phyloP scores from a whole-genome alignment of 306 rosid species.

The Vigna angularis region DNA sequence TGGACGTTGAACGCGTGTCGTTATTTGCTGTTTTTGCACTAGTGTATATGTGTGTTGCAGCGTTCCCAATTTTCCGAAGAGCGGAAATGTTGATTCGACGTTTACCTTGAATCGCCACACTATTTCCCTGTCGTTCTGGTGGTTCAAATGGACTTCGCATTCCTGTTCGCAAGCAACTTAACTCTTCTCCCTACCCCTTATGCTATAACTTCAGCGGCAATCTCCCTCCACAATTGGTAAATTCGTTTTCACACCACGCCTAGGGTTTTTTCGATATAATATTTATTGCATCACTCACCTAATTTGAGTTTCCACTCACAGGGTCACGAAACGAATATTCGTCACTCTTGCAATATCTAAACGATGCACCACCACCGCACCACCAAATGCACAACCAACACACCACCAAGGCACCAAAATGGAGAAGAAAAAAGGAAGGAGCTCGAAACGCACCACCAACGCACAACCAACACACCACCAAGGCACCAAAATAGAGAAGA shows the following conservation, averaged over 20 bases:
- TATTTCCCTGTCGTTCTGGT: constrained; percentile 44
- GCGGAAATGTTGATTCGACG: constrained; percentile 65
- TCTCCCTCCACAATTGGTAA: constrained; percentile 59
- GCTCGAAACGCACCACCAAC: no score
- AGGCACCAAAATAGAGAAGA: no score
- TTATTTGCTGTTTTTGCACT: no score
- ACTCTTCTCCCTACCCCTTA: constrained; percentile 36
- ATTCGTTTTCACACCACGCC: not conserved
- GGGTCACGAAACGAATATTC: constrained; percentile 8
- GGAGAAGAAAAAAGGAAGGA: no score
- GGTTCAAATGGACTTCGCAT: constrained; percentile 10
- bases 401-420: no score
- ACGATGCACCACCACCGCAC: not conserved
- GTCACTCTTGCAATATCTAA: constrained; percentile 38
- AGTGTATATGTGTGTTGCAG: no score
- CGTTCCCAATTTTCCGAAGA: not conserved
- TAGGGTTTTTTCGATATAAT: not conserved
- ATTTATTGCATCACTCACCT: not conserved
- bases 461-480: no score
- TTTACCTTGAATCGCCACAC: constrained; percentile 51
- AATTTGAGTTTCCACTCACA: constrained; percentile 21
- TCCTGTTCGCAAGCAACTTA: constrained; percentile 20
- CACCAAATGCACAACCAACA: no score
- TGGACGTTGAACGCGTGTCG: no score
- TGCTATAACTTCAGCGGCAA: constrained; percentile 43